These are phyloP conservation scores for Escovopsis sp. DNA, from an alignment of 2,329 filamentous ascomycete species.

Conservation along the genomic window DNA sequence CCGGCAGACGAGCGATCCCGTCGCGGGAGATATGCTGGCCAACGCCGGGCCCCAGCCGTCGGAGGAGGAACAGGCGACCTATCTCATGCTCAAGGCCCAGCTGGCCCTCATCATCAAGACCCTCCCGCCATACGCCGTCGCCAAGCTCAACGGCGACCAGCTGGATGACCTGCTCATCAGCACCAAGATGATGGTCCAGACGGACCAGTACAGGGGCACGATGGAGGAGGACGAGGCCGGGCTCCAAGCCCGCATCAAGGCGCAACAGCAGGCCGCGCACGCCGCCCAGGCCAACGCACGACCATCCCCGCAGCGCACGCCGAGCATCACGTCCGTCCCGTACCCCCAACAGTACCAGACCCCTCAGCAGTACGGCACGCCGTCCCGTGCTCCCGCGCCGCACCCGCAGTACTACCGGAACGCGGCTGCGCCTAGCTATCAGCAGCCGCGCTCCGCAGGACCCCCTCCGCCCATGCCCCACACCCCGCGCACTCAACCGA, in stretches of 20 bases:
- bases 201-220: slow-evolving; percentile 58
- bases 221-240: slow-evolving; percentile 71
- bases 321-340: slow-evolving; percentile 23
- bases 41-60: slow-evolving; percentile 55
- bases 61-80: slow-evolving; percentile 45
- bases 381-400: slow-evolving; percentile 29
- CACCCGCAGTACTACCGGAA: slow-evolving; percentile 31
- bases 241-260: slow-evolving; percentile 33
- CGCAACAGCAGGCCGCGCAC: slow-evolving; percentile 20
- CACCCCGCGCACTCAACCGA: slow-evolving; percentile 25
- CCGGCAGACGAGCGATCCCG: slow-evolving; percentile 44
- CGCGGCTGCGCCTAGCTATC: slow-evolving; percentile 25
- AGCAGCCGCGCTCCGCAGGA: slow-evolving; percentile 23
- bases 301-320: slow-evolving; percentile 23
- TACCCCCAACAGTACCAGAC: slow-evolving; percentile 30
- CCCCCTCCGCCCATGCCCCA: slow-evolving; percentile 13
- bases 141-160: slow-evolving; percentile 75
- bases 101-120: slow-evolving; percentile 58
- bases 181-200: slow-evolving; percentile 59
- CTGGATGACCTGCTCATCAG: slow-evolving; percentile 72
- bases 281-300: slow-evolving; percentile 18
- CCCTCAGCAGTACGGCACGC: slow-evolving; percentile 31
- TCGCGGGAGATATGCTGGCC: slow-evolving; percentile 52
- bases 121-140: slow-evolving; percentile 71
- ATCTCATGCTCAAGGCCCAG: slow-evolving; percentile 62